These are phyloP conservation scores for Ilyonectria destructans DNA, from an alignment of 2,329 filamentous ascomycete genomes.

Conservation along the genomic window DNA sequence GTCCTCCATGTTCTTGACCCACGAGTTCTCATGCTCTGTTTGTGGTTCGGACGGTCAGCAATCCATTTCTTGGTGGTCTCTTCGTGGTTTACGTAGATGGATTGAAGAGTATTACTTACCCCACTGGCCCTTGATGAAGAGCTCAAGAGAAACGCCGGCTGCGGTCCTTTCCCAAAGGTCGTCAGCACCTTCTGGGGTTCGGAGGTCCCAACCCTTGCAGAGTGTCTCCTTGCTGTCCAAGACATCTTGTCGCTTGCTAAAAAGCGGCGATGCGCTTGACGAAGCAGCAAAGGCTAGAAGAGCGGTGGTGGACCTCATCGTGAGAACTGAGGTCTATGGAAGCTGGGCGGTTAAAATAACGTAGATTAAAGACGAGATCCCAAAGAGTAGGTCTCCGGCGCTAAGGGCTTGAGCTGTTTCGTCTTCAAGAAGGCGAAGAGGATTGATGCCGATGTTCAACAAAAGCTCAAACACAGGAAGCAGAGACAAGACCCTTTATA, in stretches of 20 bases:
- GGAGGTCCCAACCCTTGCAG: background rate
- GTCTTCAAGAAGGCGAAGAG: background rate
- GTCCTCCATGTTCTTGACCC: conserved; percentile 32
- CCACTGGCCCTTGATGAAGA: conserved; percentile 20
- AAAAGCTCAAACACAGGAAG: background rate
- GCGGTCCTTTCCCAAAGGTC: conserved; percentile 11
- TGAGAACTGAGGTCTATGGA: background rate
- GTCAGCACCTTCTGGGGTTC: conserved; percentile 13
- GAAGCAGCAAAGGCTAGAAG: background rate
- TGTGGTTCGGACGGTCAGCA: background rate
- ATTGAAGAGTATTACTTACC: background rate
- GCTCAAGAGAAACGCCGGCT: conserved; percentile 10
- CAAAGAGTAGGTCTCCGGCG: background rate
- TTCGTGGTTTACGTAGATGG: background rate
- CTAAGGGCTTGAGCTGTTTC: background rate
- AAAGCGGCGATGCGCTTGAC: background rate
- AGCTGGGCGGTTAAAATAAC: background rate
- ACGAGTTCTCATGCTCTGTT: conserved; percentile 19
- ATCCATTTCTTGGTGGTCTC: background rate
- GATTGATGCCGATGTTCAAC: background rate
- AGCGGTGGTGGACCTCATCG: background rate
- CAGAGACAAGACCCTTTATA: background rate
- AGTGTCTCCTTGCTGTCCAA: background rate
- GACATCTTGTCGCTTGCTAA: background rate
- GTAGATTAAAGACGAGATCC: background rate